Base-by-base conservation (phyloP, 2,329 filamentous ascomycete species). In the Ceratocystis cacaofunesta region DNA sequence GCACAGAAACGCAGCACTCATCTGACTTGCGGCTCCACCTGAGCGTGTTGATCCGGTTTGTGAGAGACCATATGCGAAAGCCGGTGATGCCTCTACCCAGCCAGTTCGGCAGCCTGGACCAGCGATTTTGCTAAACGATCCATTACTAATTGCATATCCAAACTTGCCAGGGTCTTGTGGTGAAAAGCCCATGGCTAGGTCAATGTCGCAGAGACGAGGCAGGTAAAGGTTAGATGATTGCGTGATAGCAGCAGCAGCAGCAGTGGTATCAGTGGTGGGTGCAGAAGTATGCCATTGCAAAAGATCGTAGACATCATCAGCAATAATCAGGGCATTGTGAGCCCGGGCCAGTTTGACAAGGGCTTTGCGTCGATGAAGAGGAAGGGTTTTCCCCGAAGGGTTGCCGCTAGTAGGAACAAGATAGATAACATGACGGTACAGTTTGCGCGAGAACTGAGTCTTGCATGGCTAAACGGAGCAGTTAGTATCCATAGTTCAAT, bases 221-320 rank as follows among this genome's bases (percentile, higher is more conserved):
- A 91, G 83, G 12, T 85, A 82, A 57, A 87, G 71, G 32, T 68
- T 67, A 4, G 55, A 28, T 25, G 48, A 15, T 10, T 10, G 22
- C 48, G 68, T 65, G 25, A 71, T n/a, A 19, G 69, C 70, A 32
- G 65, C 63, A 32, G 65, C 63, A 32, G 65, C 63, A 2, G 68
- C 48, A 3, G 46, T 19, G 1, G 63, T 57, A 30, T 32, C 64
- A 5, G 63, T 68, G 28, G 60, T 66, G 5, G 68, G 28, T 19
- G 68, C 46, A 57, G 76, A 72, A 0, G 77, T 70, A 1, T 83
- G 81, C 90, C 91, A 96, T 72, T 92, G 88, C 4, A 97, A 79
- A 69, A 92, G 87, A 73, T 97, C 92, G 73, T 99, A 99, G 8
- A 97, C 91, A 73, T 99, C 94, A 75, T 97, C 92, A 61, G 84